Percentiles rank a stretch among this genome's conserved stretches.
Evolutionary conservation across 345 rosid genomes (phyloP).

Genomic region (Rhodamnia rubescens): DNA sequence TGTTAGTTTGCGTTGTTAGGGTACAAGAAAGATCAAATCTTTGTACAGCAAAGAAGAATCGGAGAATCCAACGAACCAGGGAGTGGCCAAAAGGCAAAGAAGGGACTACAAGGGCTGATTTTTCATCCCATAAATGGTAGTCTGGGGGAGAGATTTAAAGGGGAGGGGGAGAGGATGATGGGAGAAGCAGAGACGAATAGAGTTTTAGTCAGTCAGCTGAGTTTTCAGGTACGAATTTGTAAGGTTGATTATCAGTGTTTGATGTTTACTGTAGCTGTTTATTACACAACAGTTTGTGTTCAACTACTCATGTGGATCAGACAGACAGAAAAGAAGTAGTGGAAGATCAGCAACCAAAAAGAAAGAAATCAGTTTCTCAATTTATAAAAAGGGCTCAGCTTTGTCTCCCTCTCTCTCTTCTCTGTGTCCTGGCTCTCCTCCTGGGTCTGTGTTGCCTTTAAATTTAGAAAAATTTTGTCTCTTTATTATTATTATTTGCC

Average conservation of each 20-base stretch:
- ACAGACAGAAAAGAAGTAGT: neutral
- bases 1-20: slow-evolving; percentile 13
- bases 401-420: neutral
- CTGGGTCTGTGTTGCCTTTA: neutral
- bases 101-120: neutral
- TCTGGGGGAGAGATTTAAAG: neutral
- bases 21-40: slow-evolving; percentile 3
- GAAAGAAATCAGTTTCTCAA: neutral
- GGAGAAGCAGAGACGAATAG: neutral
- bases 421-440: neutral
- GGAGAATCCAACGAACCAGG: neutral
- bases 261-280: slow-evolving; percentile 2
- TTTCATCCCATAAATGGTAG: neutral
- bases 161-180: neutral
- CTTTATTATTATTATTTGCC: neutral
- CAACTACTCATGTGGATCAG: slow-evolving; percentile 4
- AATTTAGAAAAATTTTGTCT: slow-evolving; percentile 1
- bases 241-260: neutral
- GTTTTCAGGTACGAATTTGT: neutral
- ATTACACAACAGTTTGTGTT: slow-evolving; percentile 1
- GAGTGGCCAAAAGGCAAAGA: neutral
- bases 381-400: neutral
- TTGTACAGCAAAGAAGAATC: slow-evolving; percentile 18
- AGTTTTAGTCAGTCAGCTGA: neutral
- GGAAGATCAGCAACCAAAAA: neutral